Base-by-base conservation (phyloP, 768 basidiomycete species). In the Leucogyrophana mollusca region DNA sequence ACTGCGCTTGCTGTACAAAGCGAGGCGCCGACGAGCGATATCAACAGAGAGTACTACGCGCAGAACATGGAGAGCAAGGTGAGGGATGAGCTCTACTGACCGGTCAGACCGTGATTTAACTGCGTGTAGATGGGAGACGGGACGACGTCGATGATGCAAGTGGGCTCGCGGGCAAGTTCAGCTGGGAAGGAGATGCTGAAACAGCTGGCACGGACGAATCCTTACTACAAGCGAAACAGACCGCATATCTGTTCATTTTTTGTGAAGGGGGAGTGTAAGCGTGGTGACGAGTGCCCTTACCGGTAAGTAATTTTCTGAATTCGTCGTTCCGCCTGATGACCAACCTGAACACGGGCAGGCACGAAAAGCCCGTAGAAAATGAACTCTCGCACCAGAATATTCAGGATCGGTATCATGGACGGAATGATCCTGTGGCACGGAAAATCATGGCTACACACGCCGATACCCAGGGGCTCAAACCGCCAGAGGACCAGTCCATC, bases 151-250 rank as follows among this genome's bases (percentile, higher is more conserved):
- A 73, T 80, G 30, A 64, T 86, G 46, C 80, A 77, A 53, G 36
- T 65, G 9, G 70, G 76, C 43, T 73, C 84, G 25, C 74, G 80
- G 18, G 77, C 90, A 7, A 78, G 77, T 20, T 82, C 86, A 17
- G 90, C 90, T 3, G 94, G 92, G 20, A 93, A 94, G 65, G 96
- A 99, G 59, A 94, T 98, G 90, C 71, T 99, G 45, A 97, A 98
- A 69, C 82, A 89, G 53, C 71, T 99, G 9, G 96, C 96, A 18
- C 80, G 95, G 54, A 90, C 90, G 23, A 95, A 98, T 58, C 96
- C 96, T 0, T 93, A 93, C 65, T 98, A 98, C 73, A 96, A 97
- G 68, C 85, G 95, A 46, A 99, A 98, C 68, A 73, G 88, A 45
- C 92, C 96, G 37, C 89, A 97, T 54, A 61, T 96, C 11, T 99